phyloP scores from a whole-genome alignment of 805 yeast species.

The Ogataea methanolica region DNA sequence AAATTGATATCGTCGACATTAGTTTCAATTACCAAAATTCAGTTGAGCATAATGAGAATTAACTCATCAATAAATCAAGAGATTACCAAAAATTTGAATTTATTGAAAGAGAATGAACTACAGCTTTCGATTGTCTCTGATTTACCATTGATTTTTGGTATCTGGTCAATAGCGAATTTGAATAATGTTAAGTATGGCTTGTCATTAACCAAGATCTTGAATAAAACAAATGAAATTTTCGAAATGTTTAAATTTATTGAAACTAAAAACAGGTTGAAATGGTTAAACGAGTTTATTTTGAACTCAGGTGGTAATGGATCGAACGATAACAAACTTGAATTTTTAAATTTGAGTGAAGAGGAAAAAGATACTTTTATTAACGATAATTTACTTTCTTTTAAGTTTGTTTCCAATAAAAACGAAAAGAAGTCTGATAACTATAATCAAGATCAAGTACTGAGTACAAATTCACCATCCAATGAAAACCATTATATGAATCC shows the following conservation, averaged over 20 bases:
- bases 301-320: conserved; percentile 19
- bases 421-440: background rate
- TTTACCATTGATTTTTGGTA: conserved; percentile 67
- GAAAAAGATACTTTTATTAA: conserved; percentile 19
- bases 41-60: conserved; percentile 32
- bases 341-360: conserved; percentile 25
- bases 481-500: conserved; percentile 24
- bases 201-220: conserved; percentile 33
- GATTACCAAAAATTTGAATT: conserved; percentile 26
- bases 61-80: conserved; percentile 29
- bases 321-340: conserved; percentile 11
- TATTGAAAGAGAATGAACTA: conserved; percentile 29
- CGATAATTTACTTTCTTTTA: conserved; percentile 16
- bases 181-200: conserved; percentile 54
- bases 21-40: conserved; percentile 33
- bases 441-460: conserved; percentile 1
- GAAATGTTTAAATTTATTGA: conserved; percentile 57
- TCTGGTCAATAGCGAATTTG: conserved; percentile 57
- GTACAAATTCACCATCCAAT: conserved; percentile 7
- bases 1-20: conserved; percentile 31
- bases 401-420: conserved; percentile 8
- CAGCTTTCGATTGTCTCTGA: conserved; percentile 45
- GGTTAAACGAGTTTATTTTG: conserved; percentile 59
- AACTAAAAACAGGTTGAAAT: conserved; percentile 45
- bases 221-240: conserved; percentile 50